Evolutionary conservation across 2,329 filamentous ascomycete genomes (phyloP).

Genomic region (Geosmithia flava): DNA sequence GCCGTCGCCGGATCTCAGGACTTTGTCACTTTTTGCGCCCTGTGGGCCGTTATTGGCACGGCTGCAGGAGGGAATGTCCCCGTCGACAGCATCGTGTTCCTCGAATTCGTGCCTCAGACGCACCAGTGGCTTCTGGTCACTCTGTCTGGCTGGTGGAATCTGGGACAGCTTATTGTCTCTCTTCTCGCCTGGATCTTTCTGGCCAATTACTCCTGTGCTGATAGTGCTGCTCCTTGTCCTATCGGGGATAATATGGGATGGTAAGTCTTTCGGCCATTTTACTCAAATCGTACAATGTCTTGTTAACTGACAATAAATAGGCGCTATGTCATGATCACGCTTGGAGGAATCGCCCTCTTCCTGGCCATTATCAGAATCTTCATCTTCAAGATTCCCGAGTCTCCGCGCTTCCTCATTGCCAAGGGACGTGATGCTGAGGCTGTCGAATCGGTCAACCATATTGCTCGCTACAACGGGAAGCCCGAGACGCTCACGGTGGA

Average conservation of each 20-base stretch:
- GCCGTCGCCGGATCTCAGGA: conserved; percentile 43
- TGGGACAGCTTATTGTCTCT: conserved; percentile 31
- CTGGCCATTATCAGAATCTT: conserved; percentile 26
- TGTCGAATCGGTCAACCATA: conserved; percentile 29
- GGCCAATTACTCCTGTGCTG: conserved; percentile 20
- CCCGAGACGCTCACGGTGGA: conserved; percentile 16
- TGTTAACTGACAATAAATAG: conserved; percentile 1
- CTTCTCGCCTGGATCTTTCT: conserved; percentile 22
- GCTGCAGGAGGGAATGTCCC: conserved; percentile 31
- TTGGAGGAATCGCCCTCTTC: conserved; percentile 24
- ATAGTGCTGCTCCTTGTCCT: conserved; percentile 18
- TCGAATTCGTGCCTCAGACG: conserved; percentile 30
- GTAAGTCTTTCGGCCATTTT: conserved; percentile 6
- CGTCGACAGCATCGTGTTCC: conserved; percentile 33
- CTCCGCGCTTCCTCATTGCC: conserved; percentile 27
- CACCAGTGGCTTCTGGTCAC: conserved; percentile 29
- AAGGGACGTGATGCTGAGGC: conserved; percentile 30
- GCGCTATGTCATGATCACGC: conserved; percentile 26
- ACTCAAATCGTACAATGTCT: too few species aligned
- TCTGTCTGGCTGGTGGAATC: conserved; percentile 31
- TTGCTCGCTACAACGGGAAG: conserved; percentile 22
- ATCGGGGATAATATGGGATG: conserved; percentile 30
- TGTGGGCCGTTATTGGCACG: conserved; percentile 36
- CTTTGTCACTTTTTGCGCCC: conserved; percentile 41
- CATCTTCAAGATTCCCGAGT: conserved; percentile 28